phyloP scores from a whole-genome alignment of 2,329 filamentous ascomycete genomes.

The Thielaviopsis musarum region DNA sequence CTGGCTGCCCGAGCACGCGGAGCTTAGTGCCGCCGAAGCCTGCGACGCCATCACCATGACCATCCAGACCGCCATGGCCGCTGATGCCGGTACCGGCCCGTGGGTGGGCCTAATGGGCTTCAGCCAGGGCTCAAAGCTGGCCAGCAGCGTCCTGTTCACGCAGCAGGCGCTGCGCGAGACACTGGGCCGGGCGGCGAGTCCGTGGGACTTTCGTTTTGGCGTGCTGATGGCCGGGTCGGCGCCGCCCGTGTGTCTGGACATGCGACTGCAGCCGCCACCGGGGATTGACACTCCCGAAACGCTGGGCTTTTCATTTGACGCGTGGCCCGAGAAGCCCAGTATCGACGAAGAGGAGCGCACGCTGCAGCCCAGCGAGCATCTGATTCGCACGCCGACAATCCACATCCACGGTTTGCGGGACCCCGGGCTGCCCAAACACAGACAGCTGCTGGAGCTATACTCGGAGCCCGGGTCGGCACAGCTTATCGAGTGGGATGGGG shows the following conservation, averaged over 20 bases:
- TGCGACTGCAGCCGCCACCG: constrained; percentile 14
- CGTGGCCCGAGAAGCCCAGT: constrained; percentile 21
- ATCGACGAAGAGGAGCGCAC: constrained; percentile 18
- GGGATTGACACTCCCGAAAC: constrained; percentile 17
- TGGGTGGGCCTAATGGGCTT: constrained; percentile 49
- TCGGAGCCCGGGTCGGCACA: constrained; percentile 36
- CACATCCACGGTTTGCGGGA: constrained; percentile 52
- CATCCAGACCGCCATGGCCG: constrained; percentile 31
- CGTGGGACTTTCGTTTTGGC: constrained; percentile 37
- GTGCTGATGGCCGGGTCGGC: constrained; percentile 44
- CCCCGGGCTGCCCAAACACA: constrained; percentile 41
- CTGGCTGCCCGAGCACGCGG: constrained; percentile 40
- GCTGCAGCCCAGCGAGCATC: constrained; percentile 22
- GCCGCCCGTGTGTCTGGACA: constrained; percentile 38
- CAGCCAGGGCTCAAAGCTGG: constrained; percentile 48
- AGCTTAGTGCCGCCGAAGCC: constrained; percentile 29
- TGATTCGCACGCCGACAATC: constrained; percentile 41
- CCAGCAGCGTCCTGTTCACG: constrained; percentile 39
- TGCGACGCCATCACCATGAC: constrained; percentile 24
- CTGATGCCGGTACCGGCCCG: constrained; percentile 35
- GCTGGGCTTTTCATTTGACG: constrained; percentile 22
- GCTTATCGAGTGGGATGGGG: constrained; percentile 57
- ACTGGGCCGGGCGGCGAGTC: constrained; percentile 16
- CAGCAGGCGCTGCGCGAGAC: constrained; percentile 39
- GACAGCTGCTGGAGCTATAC: constrained; percentile 38